These are phyloP conservation scores for Ganoderma leucocontextum DNA, from an alignment of 1,284 basidiomycete genomes.

Conservation along the genomic window DNA sequence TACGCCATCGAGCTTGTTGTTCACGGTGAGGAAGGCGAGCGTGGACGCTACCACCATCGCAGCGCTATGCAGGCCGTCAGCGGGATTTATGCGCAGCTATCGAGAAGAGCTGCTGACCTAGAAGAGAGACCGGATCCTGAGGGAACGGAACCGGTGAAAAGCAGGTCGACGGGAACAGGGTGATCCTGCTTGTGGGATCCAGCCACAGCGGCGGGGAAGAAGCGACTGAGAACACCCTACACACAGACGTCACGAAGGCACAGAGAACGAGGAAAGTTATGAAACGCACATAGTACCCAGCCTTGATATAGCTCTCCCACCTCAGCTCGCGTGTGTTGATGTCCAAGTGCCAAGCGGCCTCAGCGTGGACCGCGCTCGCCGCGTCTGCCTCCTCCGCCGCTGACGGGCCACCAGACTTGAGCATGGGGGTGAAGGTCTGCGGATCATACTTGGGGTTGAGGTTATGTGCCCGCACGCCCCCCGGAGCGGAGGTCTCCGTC, in stretches of 20 bases:
- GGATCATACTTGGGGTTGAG: conserved; percentile 65
- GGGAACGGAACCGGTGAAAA: conserved; percentile 83
- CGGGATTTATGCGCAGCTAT: not conserved
- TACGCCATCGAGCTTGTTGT: conserved; percentile 66
- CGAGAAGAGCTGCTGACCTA: conserved; percentile 38
- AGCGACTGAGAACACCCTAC: conserved; percentile 77
- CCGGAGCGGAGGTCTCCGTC: conserved; percentile 28
- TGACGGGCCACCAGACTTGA: conserved; percentile 35
- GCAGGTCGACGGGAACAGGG: conserved; percentile 70
- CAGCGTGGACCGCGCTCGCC: conserved; percentile 51
- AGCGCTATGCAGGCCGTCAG: conserved; percentile 53
- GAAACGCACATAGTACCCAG: conserved; percentile 76
- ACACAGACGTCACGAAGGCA: conserved; percentile 16
- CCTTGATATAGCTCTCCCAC: conserved; percentile 91
- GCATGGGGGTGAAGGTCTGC: conserved; percentile 62
- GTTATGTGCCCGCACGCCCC: conserved; percentile 72
- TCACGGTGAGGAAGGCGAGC: conserved; percentile 78
- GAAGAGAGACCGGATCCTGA: conserved; percentile 84
- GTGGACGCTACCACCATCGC: conserved; percentile 89
- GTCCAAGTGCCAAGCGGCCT: conserved; percentile 71
- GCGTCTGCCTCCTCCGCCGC: conserved; percentile 38
- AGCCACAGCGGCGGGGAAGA: conserved; percentile 51
- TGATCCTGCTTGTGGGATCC: conserved; percentile 21
- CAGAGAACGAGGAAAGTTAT: no score
- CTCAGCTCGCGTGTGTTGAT: conserved; percentile 75